Evolutionary conservation across 352 stramenopile genomes (phyloP), one percentile per base, ranked within the genome.

Genomic region (Porosira glacialis): DNA sequence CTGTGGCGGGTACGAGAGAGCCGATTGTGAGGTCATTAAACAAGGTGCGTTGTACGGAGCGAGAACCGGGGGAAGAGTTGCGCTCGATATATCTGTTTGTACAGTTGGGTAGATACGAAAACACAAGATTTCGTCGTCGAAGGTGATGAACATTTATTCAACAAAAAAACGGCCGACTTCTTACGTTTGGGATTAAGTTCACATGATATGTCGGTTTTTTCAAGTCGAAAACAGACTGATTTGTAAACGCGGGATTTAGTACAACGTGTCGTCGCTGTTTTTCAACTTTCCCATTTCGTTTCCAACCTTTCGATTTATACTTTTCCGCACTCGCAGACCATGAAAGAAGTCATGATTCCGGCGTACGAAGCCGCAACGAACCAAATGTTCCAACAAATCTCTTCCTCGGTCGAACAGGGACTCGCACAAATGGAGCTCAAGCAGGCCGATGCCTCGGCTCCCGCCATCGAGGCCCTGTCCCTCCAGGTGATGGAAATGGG

Each of bases 341-440:
- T 92, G 59, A 74, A 61, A 43, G 82, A 74, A 51, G 77, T 86
- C 4, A 80, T 90, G 38, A 81, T 92, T 31, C 86, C 86, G 38
- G 69, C 83, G n/a, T 77, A 88, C 31, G 75, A 90, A 58, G 65
- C 80, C 1, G 73, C 80, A 2, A 81, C 78, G 0, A 64, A 64
- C 30, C 77, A 89, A 61, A 83, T 92, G 53, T 82, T 89, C 26
- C 17, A 77, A 43, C 69, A 90, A 57, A 77, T 85, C 19, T 73
- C 74, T 5, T 61, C 53, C 28, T 55, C 48, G 22, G 17, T 89
- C 22, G 68, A 81, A 13, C 26, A 62, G 35, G 63, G 69, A 33
- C 41, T 81, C 26, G 43, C 61, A 6, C 38, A 67, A 60, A 68
- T 68, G 27, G 49, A 75, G 19, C 39, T 49, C 8, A 74, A 69